Base-by-base conservation (phyloP, 208 protist genomes). In the Leishmania aethiopica region DNA sequence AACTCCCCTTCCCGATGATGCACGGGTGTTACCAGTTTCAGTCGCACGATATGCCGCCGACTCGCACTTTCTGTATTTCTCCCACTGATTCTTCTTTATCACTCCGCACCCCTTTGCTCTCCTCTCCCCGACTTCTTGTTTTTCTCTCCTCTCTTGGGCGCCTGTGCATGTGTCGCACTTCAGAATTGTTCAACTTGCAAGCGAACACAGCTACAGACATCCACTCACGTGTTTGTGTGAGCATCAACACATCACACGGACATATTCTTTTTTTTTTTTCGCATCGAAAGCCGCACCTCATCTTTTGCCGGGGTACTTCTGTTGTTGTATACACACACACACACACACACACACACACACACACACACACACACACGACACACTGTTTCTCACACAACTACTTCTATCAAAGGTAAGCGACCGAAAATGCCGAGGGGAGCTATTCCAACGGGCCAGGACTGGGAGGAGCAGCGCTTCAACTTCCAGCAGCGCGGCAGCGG, bases 381-480 rank as follows among this genome's bases (percentile, higher is more conserved):
- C 32, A n/a, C 10, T 47, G 11, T 28, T 25, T 47, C 49, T 42
- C 47, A 40, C n/a, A 80, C 60, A 47, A 17, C 55, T 32, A n/a
- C 37, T 77, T 62, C 5, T 51, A 42, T 73, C 40, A 73, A 73
- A 13, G 37, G 25, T 19, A 25, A 32, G 42, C 25, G 15, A 47
- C 42, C 0, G 37, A 55, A 25, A 74, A 74, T 95, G 90, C 88
- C 89, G 42, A 89, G 82, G 73, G 80, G 87, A 49, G 73, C 83
- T 40, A 87, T 91, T 66, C 86, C 86, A 11, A 89, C 88, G 17
- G 94, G 92, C 4, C 95, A 98, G 86, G 95, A 98, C 79, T 97
- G 92, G 94, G 92, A 94, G 80, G 93, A 94, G 64, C 95, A 98
- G 89, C 90, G 94, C 69, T 97, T 96, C 83, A 94, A 96, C 73